Base-by-base conservation (phyloP, 1,284 basidiomycete species). In the Cystobasidium sp. region DNA sequence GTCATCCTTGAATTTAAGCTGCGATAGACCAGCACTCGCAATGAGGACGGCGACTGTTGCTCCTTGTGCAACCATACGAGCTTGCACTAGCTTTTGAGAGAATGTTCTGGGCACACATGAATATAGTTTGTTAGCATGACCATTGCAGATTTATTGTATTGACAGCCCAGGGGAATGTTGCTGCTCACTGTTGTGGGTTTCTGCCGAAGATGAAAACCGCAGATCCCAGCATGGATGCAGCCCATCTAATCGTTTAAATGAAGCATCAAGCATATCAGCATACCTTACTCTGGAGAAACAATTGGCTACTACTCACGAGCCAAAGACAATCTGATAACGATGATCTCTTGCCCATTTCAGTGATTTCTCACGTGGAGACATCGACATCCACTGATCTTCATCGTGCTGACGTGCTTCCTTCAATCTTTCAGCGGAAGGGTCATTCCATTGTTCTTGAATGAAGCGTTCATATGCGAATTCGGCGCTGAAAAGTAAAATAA, bases 61-160 rank as follows among this genome's bases (percentile, higher is more conserved):
- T 51, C 75, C 75, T 58, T 76, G 75, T 47, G 75, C 75, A 56
- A 68, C 53, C 75, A 76, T 76, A 59, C 75, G 68, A 22, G 59
- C 63, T 39, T 73, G 70, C 49, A 73, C 70, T 7, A 73, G 70
- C 63, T 73, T 73, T 59, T 73, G 70, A 37, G 70, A 73, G 55
- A 73, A 73, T 46, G 70, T 73, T 68, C 66, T 68, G 53, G 10
- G 7, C 41, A n/a, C 22, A 12, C 4, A 39, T 56, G 3, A 5
- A 49, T 43, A 46, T 1, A 39, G n/a, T 43, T 9, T 22, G 18
- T 39, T 24, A 56, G 49, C 22, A 24, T 41, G 0, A 14, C 44
- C 44, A 22, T 20, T 44, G 9, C 10, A 8, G 1, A n/a, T n/a
- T n/a, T n/a, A n/a, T n/a, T n/a, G n/a, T n/a, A n/a, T n/a, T n/a